These are phyloP conservation scores for Telopea speciosissima DNA, from an alignment of 177 flowering plant species.

Conservation along the genomic window DNA sequence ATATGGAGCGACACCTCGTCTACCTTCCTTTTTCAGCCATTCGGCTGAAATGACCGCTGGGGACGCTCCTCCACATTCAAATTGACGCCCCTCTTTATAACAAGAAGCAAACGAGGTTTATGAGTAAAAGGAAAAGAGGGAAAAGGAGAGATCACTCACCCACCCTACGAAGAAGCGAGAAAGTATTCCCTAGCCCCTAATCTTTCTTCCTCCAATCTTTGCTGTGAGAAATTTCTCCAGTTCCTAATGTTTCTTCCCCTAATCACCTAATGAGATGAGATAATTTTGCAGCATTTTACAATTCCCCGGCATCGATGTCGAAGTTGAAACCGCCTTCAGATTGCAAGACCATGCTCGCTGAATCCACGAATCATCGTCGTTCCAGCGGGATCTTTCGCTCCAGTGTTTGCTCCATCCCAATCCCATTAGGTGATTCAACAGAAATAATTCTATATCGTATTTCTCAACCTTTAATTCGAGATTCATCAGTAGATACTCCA, in stretches of 20 bases:
- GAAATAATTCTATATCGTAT: not conserved
- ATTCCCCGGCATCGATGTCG: constrained; percentile 25
- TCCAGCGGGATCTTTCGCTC: constrained; percentile 47
- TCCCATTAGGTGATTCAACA: constrained; percentile 43
- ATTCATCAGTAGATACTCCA: not conserved
- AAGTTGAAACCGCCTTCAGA: constrained; percentile 34
- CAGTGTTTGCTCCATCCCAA: constrained; percentile 21
- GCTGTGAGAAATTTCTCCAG: too few species aligned
- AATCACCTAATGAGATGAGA: too few species aligned
- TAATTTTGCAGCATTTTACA: not conserved
- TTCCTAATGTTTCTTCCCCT: too few species aligned
- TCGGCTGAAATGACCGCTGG: constrained; percentile 26
- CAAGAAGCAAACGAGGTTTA: not conserved
- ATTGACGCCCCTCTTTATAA: not conserved
- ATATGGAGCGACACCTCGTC: not conserved
- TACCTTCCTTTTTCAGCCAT: constrained; percentile 14
- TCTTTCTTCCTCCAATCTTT: too few species aligned
- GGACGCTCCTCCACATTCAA: constrained; percentile 19
- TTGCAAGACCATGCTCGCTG: constrained; percentile 63
- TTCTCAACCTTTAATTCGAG: not conserved
- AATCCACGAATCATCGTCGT: constrained; percentile 45
- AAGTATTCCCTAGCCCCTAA: too few species aligned
- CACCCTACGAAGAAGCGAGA: too few species aligned
- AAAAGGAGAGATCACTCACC: too few species aligned
- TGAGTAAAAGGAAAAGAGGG: too few species aligned